These are phyloP conservation scores for Boeremia exigua DNA, from an alignment of 2,329 filamentous ascomycete genomes.

Conservation along the genomic window DNA sequence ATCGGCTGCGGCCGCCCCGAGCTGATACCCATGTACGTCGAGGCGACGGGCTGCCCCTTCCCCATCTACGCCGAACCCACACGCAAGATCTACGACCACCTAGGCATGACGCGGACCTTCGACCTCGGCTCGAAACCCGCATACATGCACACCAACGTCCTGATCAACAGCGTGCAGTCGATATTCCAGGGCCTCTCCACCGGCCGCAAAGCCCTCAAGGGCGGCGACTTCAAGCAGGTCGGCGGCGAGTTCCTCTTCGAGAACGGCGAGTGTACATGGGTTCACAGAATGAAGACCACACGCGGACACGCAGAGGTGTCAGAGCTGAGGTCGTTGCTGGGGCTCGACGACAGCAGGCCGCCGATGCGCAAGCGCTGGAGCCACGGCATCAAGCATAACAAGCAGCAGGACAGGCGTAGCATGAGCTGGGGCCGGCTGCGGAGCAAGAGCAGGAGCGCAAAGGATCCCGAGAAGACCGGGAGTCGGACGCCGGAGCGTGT, in stretches of 20 bases:
- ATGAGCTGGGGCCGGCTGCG: slow-evolving; percentile 36
- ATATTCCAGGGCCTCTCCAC: slow-evolving; percentile 68
- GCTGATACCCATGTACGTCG: slow-evolving; percentile 71
- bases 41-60: slow-evolving; percentile 69
- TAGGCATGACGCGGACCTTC: slow-evolving; percentile 73
- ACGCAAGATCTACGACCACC: slow-evolving; percentile 66
- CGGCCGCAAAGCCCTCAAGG: slow-evolving; percentile 64
- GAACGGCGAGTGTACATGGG: slow-evolving; percentile 74
- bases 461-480: slow-evolving; percentile 26
- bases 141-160: slow-evolving; percentile 65
- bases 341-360: slow-evolving; percentile 44
- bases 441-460: slow-evolving; percentile 34
- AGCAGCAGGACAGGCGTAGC: slow-evolving; percentile 31
- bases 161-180: slow-evolving; percentile 56
- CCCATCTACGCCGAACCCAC: slow-evolving; percentile 80
- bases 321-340: slow-evolving; percentile 68
- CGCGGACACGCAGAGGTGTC: slow-evolving; percentile 77
- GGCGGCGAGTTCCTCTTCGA: slow-evolving; percentile 84
- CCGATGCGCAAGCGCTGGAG: slow-evolving; percentile 44
- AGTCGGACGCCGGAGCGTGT: slow-evolving; percentile 22
- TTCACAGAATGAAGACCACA: slow-evolving; percentile 80
- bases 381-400: slow-evolving; percentile 35
- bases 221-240: slow-evolving; percentile 71
- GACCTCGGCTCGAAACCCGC: slow-evolving; percentile 66
- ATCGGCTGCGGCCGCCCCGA: slow-evolving; percentile 74